phyloP scores from a whole-genome alignment of 2,329 filamentous ascomycete genomes.

The Pseudogymnoascus sp. region DNA sequence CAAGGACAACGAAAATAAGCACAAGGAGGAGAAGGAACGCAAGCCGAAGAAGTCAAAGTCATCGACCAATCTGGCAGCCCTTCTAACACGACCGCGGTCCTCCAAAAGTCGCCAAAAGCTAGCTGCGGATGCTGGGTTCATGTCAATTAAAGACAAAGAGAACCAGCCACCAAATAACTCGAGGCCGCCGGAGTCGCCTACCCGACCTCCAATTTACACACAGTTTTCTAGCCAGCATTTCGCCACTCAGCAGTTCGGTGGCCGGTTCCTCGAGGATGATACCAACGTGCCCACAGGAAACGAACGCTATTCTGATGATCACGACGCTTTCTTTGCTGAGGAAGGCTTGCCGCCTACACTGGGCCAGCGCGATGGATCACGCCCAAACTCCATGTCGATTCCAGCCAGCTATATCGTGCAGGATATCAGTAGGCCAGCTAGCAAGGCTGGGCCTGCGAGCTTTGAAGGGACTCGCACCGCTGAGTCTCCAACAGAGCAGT shows the following conservation, averaged over 20 bases:
- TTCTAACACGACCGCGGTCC: conserved; percentile 70
- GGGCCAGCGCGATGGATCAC: conserved; percentile 19
- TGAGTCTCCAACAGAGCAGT: background rate
- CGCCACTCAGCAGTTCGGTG: conserved; percentile 32
- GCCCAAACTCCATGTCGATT: conserved; percentile 28
- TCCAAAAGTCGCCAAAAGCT: conserved; percentile 56
- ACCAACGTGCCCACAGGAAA: conserved; percentile 29
- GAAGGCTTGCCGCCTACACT: conserved; percentile 23
- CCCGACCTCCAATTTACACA: conserved; percentile 64
- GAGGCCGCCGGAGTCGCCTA: conserved; percentile 34
- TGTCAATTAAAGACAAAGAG: conserved; percentile 65
- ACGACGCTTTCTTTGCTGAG: background rate
- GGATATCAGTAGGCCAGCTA: conserved; percentile 26
- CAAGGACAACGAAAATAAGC: conserved; percentile 33
- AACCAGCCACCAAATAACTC: conserved; percentile 60
- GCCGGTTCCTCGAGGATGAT: conserved; percentile 30
- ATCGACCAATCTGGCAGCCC: conserved; percentile 68
- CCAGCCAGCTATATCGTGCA: conserved; percentile 29
- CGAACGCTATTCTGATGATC: conserved; percentile 26
- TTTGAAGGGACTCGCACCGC: background rate
- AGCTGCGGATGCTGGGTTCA: conserved; percentile 43
- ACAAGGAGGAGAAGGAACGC: conserved; percentile 39
- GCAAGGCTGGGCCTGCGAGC: conserved; percentile 8
- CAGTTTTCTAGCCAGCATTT: conserved; percentile 52
- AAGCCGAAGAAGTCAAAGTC: conserved; percentile 78